Evolutionary conservation across 805 yeast genomes (phyloP), one percentile per base, ranked within the genome.

Genomic region (Starmerella floricola): DNA sequence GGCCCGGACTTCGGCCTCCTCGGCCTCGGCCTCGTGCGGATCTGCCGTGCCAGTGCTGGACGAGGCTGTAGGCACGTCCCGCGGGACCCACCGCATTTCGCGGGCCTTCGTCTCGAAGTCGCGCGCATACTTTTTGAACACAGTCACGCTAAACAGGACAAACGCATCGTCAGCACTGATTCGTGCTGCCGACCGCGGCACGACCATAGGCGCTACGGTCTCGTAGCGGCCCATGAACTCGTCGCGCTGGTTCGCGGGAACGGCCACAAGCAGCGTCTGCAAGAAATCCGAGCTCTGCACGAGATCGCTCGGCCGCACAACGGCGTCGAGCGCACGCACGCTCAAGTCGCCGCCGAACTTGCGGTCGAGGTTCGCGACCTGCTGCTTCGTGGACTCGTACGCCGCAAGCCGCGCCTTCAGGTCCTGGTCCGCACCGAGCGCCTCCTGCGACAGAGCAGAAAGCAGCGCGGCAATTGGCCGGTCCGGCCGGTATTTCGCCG

Each of bases 321-420:
- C 72, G 56, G 84, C 91, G 59, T 88, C 96, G 47, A 91, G 68
- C 3, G 95, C 82, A 60, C 83, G 78, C 42, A 88, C 87, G 3
- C 95, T 79, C 51, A 91, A 70, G 60, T 91, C 95, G 45, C 99
- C 99, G 30, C 83, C 79, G 61, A 80, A 81, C 64, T 87, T 87
- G 57, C 96, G 76, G 62, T 88, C 94, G 8, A 94, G 88, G 11
- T 95, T 86, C 37, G 78, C 71, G 47, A 86, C 69, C 58, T 78
- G 82, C 34, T 93, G 75, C 63, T 79, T 83, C 37, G 96, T 95
- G 36, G 76, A 73, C 55, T 76, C 81, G 64, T 85, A 91, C 52
- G 67, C 71, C 48, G 79, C 74, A 58, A 72, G 79, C n/a, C 81
- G 67, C n/a, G 72, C 64, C 59, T 83, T 74, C 36, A 91, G 81